phyloP scores from a whole-genome alignment of 2,329 filamentous ascomycete genomes.

The Tolypocladium paradoxum region DNA sequence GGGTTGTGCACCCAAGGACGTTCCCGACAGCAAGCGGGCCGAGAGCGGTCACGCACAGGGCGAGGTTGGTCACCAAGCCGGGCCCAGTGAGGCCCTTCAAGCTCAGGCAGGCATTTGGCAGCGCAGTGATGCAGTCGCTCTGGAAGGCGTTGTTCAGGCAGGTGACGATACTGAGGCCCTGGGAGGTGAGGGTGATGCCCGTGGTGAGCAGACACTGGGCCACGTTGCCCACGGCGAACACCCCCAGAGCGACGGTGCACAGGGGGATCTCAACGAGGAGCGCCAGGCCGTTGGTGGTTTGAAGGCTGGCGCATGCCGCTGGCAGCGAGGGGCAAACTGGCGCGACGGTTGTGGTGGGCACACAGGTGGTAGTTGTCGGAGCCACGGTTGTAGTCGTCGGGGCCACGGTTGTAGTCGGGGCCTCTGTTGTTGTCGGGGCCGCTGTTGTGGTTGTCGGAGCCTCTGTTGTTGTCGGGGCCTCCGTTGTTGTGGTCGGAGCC shows the following conservation, averaged over 20 bases:
- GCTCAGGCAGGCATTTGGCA: slow-evolving; percentile 4
- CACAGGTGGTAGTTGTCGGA: background rate
- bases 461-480: no score
- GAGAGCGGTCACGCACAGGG: slow-evolving; percentile 2
- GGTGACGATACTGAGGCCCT: slow-evolving; percentile 1
- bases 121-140: slow-evolving; percentile 1
- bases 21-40: slow-evolving; percentile 3
- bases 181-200: background rate
- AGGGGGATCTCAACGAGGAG: background rate
- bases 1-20: background rate
- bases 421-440: no score
- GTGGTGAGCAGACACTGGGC: slow-evolving; percentile 1
- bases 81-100: background rate
- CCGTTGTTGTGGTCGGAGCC: no score
- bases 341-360: background rate
- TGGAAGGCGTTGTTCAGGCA: slow-evolving; percentile 1
- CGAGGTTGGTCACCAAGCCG: background rate
- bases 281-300: background rate
- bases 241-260: slow-evolving; percentile 2
- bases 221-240: background rate
- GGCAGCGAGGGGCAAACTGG: slow-evolving; percentile 4
- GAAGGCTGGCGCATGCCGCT: background rate
- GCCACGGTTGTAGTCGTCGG: no score
- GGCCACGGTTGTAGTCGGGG: no score
- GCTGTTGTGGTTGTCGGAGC: no score